phyloP scores from a whole-genome alignment of 495 filamentous ascomycete genomes.

The Aspergillus taichungensis region DNA sequence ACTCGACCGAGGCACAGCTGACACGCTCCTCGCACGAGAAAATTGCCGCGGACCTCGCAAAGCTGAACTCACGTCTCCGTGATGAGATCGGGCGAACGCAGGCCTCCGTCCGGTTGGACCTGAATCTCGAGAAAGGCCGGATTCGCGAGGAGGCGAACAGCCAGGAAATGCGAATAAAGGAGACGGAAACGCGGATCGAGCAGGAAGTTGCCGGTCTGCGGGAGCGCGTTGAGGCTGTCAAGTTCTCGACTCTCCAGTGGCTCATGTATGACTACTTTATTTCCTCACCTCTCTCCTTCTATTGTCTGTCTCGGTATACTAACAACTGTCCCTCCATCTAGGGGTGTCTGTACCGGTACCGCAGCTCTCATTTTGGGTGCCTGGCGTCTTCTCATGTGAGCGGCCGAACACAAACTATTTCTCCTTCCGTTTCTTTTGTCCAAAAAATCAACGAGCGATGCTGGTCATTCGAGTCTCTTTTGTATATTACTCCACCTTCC shows the following conservation, averaged over 20 bases:
- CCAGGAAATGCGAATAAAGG: slow-evolving; percentile 97
- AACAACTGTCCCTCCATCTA: slow-evolving; percentile 21
- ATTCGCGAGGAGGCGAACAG: slow-evolving; percentile 95
- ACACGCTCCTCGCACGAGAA: slow-evolving; percentile 88
- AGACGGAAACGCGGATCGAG: slow-evolving; percentile 97
- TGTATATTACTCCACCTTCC: too few relatives aligned
- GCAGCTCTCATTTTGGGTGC: slow-evolving; percentile 91
- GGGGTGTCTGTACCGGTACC: slow-evolving; percentile 88
- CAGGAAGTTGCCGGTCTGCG: slow-evolving; percentile 88
- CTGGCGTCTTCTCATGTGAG: slow-evolving; percentile 75
- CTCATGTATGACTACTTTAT: slow-evolving; percentile 52
- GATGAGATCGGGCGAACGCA: slow-evolving; percentile 94
- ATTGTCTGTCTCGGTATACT: slow-evolving; percentile 8
- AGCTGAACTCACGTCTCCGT: slow-evolving; percentile 75
- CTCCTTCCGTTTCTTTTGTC: too few relatives aligned
- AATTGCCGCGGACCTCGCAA: slow-evolving; percentile 87
- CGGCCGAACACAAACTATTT: neutral
- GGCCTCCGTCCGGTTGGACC: slow-evolving; percentile 78
- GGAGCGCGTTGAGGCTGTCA: slow-evolving; percentile 91
- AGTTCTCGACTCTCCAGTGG: slow-evolving; percentile 97
- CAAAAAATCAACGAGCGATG: too few relatives aligned
- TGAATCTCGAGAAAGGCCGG: slow-evolving; percentile 94
- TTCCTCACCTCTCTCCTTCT: slow-evolving; percentile 1
- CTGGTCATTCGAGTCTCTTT: too few relatives aligned
- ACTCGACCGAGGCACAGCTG: slow-evolving; percentile 80